A percentile compares a stretch with the other conserved stretches of the same genome.
These are phyloP conservation scores for Annulohypoxylon moriforme DNA, from an alignment of 495 filamentous ascomycete species.

Conservation along the genomic window DNA sequence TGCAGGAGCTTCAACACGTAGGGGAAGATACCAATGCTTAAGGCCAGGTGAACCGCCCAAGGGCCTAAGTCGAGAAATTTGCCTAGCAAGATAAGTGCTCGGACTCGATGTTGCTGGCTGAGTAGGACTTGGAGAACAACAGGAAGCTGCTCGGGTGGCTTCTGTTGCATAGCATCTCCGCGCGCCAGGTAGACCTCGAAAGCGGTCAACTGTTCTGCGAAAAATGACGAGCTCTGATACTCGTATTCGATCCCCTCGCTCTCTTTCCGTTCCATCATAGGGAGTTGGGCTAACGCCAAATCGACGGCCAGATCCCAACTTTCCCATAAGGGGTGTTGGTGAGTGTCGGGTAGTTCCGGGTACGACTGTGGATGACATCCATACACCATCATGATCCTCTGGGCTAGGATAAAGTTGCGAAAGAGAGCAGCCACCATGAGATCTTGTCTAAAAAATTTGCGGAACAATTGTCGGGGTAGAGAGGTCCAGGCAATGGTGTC, in stretches of 20 bases:
- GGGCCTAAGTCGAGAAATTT: conserved; percentile 95
- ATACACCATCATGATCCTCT: conserved; percentile 94
- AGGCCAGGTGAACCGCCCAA: conserved; percentile 95
- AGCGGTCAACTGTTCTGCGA: conserved; percentile 95
- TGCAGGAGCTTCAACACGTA: conserved; percentile 97
- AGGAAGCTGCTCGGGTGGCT: conserved; percentile 91
- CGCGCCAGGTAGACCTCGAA: conserved; percentile 97
- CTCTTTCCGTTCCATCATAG: conserved; percentile 78
- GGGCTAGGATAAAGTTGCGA: conserved; percentile 92
- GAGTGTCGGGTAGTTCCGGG: conserved; percentile 88
- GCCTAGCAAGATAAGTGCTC: conserved; percentile 91
- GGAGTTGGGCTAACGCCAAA: conserved; percentile 91
- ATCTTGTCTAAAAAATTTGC: conserved; percentile 96
- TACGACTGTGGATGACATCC: conserved; percentile 93
- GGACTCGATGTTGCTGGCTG: conserved; percentile 93
- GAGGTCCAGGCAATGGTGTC: conserved; percentile 99
- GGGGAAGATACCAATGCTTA: conserved; percentile 98
- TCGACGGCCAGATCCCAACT: conserved; percentile 98
- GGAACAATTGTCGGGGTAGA: conserved; percentile 86
- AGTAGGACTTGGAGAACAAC: conserved; percentile 96
- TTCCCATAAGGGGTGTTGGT: conserved; percentile 93
- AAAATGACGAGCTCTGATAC: conserved; percentile 95
- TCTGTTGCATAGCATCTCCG: conserved; percentile 81
- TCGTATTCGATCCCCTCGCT: conserved; percentile 82
- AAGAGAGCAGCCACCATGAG: conserved; percentile 99